phyloP scores from a whole-genome alignment of 306 rosid species.

The Neltuma alba region DNA sequence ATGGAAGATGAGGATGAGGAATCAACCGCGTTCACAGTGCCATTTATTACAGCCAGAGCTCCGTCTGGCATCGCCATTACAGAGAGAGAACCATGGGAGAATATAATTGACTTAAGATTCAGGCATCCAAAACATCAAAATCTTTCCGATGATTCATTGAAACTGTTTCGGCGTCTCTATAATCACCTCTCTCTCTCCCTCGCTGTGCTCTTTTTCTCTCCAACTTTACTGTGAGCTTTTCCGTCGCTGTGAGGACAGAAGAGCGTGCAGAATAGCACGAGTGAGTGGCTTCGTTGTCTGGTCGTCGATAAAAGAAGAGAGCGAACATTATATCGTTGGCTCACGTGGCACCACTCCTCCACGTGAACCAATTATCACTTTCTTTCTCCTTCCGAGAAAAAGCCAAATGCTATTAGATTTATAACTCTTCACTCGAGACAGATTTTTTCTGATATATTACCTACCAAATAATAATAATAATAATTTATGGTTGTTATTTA shows the following conservation, averaged over 20 bases:
- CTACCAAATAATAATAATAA: no score
- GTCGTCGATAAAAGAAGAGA: neutral
- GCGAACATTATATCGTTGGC: slow-evolving; percentile 3
- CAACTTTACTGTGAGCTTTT: neutral
- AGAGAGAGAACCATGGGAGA: neutral
- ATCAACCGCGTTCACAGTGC: slow-evolving; percentile 38
- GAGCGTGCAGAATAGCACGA: slow-evolving; percentile 1
- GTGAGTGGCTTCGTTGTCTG: neutral
- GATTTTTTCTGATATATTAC: no score
- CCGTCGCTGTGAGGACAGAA: neutral
- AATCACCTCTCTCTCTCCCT: neutral
- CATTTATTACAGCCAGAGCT: slow-evolving; percentile 43
- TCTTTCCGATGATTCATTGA: neutral
- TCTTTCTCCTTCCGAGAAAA: neutral
- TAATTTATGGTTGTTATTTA: no score
- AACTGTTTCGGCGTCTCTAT: neutral
- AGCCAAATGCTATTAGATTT: neutral
- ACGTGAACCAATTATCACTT: slow-evolving; percentile 26
- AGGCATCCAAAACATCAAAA: slow-evolving; percentile 31
- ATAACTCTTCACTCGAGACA: no score
- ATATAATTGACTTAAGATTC: slow-evolving; percentile 35
- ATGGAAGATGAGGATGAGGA: slow-evolving; percentile 38
- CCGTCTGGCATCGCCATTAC: slow-evolving; percentile 52
- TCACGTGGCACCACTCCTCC: slow-evolving; percentile 34
- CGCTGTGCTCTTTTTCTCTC: neutral